Conservation (phyloP, 1,139 yeast species). For the Wickerhamomyces sp. region DNA sequence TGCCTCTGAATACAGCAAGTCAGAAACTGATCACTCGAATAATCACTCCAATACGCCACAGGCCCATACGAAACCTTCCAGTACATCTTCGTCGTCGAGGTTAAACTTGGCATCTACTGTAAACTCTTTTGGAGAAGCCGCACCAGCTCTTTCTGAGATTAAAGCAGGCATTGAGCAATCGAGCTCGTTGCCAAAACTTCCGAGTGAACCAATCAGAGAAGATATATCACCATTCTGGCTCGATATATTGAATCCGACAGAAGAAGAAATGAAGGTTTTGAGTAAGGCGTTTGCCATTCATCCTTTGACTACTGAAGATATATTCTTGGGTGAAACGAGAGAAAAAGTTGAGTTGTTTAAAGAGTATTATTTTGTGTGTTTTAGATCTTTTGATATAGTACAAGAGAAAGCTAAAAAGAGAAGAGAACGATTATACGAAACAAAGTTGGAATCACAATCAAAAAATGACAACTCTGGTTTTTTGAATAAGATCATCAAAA, state of each 20-base stretch:
- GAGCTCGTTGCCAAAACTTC: constrained; percentile 13
- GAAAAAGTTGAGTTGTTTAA: constrained; percentile 92
- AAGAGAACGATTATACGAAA: constrained; percentile 13
- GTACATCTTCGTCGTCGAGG: constrained; percentile 1
- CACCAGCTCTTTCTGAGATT: constrained; percentile 6
- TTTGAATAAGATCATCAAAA: constrained; percentile 8
- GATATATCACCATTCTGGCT: constrained; percentile 71
- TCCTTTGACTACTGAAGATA: constrained; percentile 94
- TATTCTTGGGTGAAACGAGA: constrained; percentile 86
- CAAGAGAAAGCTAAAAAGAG: constrained; percentile 50
- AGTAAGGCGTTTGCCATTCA: constrained; percentile 92
- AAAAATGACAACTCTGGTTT: constrained; percentile 9
- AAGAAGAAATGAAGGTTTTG: constrained; percentile 91
- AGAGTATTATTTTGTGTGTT: constrained; percentile 87
- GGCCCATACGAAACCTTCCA: constrained; percentile 5
- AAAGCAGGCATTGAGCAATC: constrained; percentile 16
- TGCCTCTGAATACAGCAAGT: constrained; percentile 30
- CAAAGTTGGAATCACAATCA: constrained; percentile 3
- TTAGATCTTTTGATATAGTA: constrained; percentile 85
- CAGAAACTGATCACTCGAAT: constrained; percentile 9
- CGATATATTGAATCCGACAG: constrained; percentile 89
- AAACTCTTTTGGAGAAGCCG: constrained; percentile 8
- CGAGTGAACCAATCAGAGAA: constrained; percentile 11
- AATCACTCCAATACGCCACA: no score
- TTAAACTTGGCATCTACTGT: constrained; percentile 4